Conservation (phyloP, 805 yeast genomes). For the Yamadazyma tumulicola region DNA sequence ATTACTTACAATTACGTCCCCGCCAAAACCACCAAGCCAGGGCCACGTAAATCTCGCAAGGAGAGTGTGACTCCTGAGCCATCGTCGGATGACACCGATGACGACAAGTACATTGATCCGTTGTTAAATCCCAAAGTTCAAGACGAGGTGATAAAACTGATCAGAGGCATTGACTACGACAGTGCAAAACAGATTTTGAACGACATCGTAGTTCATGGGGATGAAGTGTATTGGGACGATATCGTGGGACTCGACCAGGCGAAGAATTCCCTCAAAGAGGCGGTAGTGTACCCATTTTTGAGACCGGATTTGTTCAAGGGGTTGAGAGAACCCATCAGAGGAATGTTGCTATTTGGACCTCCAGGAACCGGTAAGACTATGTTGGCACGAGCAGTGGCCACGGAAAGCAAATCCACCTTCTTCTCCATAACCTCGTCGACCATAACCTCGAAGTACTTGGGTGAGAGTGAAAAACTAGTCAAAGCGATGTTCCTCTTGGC, state of each 20-base stretch:
- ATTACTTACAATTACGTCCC: slow-evolving; percentile 30
- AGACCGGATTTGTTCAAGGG: slow-evolving; percentile 92
- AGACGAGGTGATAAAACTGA: slow-evolving; percentile 39
- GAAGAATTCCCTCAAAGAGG: slow-evolving; percentile 83
- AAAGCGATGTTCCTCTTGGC: slow-evolving; percentile 85
- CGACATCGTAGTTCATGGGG: slow-evolving; percentile 87
- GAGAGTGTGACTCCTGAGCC: slow-evolving; percentile 7
- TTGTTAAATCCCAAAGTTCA: slow-evolving; percentile 25
- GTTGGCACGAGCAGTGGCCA: slow-evolving; percentile 96
- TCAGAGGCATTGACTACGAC: slow-evolving; percentile 69
- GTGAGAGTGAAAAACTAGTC: slow-evolving; percentile 92
- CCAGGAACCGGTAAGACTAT: slow-evolving; percentile 99
- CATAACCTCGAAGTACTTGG: slow-evolving; percentile 80
- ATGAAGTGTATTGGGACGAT: slow-evolving; percentile 92
- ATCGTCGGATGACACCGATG: slow-evolving; percentile 17
- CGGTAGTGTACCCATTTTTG: slow-evolving; percentile 92
- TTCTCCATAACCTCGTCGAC: slow-evolving; percentile 85
- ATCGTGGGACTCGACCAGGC: slow-evolving; percentile 91
- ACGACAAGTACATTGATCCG: slow-evolving; percentile 21
- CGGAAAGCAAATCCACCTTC: slow-evolving; percentile 89
- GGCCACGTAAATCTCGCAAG: no score
- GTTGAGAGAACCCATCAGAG: slow-evolving; percentile 88
- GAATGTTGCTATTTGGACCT: slow-evolving; percentile 96
- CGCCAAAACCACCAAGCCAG: slow-evolving; percentile 12
- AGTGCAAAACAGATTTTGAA: slow-evolving; percentile 83